phyloP scores from a whole-genome alignment of 441 rosid genomes.

The Daphne laureola region DNA sequence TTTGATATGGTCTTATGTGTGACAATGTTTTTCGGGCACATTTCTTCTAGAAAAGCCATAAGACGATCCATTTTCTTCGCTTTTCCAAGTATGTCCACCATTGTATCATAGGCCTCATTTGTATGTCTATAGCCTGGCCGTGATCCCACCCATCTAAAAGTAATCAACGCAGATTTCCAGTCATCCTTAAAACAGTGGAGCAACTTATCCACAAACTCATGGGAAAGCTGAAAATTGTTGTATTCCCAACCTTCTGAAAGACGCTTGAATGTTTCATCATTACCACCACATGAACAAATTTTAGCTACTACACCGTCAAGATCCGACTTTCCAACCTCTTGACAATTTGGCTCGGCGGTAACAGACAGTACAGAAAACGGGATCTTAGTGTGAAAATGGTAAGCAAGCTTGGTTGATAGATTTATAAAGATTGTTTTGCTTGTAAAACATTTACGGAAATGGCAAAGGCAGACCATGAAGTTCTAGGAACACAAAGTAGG shows the following conservation, averaged over 20 bases:
- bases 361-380: conserved; percentile 15
- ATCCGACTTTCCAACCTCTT: conserved; percentile 16
- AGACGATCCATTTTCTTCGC: conserved; percentile 60
- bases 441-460: conserved; percentile 16
- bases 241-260: conserved; percentile 34
- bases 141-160: conserved; percentile 63
- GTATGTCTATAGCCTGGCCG: conserved; percentile 35
- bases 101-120: conserved; percentile 35
- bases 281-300: conserved; percentile 28
- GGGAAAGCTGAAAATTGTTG: conserved; percentile 34
- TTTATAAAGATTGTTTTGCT: conserved; percentile 14
- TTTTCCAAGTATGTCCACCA: conserved; percentile 76
- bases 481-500: background rate
- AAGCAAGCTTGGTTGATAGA: conserved; percentile 17
- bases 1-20: conserved; percentile 48
- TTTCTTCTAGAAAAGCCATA: conserved; percentile 51
- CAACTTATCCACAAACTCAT: conserved; percentile 39
- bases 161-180: conserved; percentile 74
- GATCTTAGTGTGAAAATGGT: conserved; percentile 13
- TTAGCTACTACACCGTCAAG: conserved; percentile 27
- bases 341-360: conserved; percentile 14
- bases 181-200: conserved; percentile 65
- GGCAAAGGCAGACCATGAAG: conserved; percentile 30
- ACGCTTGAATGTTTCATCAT: conserved; percentile 37
- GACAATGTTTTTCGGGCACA: conserved; percentile 34